Conservation (phyloP, 2,329 filamentous ascomycete species). For the Talaromyces amestolkiae region DNA sequence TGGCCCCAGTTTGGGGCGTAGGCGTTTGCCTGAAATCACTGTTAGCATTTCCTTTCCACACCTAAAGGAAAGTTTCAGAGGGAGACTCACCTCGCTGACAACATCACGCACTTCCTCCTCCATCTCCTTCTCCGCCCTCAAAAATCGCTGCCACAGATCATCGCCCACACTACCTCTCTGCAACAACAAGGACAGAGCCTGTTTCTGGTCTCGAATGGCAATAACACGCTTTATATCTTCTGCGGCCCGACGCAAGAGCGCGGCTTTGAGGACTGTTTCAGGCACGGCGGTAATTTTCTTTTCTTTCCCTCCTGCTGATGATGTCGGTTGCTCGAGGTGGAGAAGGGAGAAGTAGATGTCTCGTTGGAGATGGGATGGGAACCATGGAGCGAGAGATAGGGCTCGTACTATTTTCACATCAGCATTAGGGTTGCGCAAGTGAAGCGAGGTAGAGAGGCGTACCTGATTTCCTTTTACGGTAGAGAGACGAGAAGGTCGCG, state of each 20-base stretch:
- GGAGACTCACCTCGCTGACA: conserved; percentile 72
- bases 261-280: conserved; percentile 81
- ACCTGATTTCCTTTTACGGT: conserved; percentile 87
- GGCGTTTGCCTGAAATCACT: conserved; percentile 71
- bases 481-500: conserved; percentile 86
- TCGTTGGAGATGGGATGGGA: conserved; percentile 82
- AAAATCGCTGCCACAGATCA: conserved; percentile 90
- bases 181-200: conserved; percentile 76
- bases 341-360: conserved; percentile 93
- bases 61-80: background rate
- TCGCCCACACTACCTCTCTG: conserved; percentile 92
- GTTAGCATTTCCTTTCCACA: background rate
- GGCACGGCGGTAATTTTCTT: conserved; percentile 71
- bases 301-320: conserved; percentile 43
- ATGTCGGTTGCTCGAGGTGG: conserved; percentile 62
- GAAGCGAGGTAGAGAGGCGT: conserved; percentile 36
- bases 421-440: background rate
- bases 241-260: conserved; percentile 80
- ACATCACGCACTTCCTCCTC: conserved; percentile 94
- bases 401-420: conserved; percentile 59
- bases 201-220: conserved; percentile 82
- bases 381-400: conserved; percentile 89
- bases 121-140: conserved; percentile 93
- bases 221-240: conserved; percentile 93
- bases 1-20: conserved; percentile 87